Conservation (phyloP, 352 stramenopile genomes). For the Phytophthora chlamydospora region DNA sequence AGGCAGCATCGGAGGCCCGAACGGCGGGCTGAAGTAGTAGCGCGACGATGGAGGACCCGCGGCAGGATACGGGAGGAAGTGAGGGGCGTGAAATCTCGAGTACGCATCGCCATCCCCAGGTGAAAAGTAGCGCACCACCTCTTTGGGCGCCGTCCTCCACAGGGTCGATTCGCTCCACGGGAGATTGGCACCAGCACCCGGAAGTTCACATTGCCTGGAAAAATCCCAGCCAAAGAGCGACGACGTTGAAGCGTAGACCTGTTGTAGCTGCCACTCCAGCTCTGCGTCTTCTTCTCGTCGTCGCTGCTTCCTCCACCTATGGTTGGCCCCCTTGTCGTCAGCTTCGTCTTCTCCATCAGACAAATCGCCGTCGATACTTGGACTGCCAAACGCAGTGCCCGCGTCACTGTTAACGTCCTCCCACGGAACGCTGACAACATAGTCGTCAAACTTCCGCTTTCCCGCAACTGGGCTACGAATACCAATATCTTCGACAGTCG, state of each 20-base stretch:
- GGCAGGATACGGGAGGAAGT: conserved; percentile 13
- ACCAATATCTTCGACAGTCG: neutral
- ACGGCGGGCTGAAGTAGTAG: conserved; percentile 55
- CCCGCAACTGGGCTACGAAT: conserved; percentile 24
- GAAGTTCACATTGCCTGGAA: conserved; percentile 55
- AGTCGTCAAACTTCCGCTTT: conserved; percentile 81
- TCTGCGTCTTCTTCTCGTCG: conserved; percentile 56
- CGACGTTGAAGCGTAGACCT: conserved; percentile 77
- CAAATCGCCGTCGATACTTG: conserved; percentile 21
- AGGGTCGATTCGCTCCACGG: conserved; percentile 58
- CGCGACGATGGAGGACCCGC: conserved; percentile 33
- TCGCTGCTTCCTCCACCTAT: conserved; percentile 37
- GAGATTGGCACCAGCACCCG: conserved; percentile 16
- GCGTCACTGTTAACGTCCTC: conserved; percentile 39
- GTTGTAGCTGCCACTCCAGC: conserved; percentile 71
- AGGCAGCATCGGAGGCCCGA: conserved; percentile 7
- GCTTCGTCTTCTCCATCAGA: conserved; percentile 36
- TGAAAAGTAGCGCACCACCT: conserved; percentile 80
- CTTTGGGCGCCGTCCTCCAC: conserved; percentile 68
- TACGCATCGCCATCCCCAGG: conserved; percentile 38
- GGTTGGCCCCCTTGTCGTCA: conserved; percentile 13
- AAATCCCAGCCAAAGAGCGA: conserved; percentile 84
- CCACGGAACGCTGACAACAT: conserved; percentile 55
- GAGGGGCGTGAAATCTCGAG: conserved; percentile 30
- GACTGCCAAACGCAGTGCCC: conserved; percentile 15